Conservation (phyloP, 495 filamentous ascomycete genomes). For the Terfezia boudieri region DNA sequence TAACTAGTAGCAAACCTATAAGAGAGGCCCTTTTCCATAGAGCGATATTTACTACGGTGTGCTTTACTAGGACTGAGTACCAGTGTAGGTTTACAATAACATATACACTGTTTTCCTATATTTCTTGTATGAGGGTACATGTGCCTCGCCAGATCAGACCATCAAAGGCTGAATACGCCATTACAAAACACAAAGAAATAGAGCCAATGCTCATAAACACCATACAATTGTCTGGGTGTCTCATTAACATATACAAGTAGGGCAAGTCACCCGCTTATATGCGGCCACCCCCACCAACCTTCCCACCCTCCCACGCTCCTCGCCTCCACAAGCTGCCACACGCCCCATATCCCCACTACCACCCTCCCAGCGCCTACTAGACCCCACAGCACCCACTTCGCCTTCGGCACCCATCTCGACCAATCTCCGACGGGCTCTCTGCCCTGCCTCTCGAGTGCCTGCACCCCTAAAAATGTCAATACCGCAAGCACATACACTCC, state of each 20-base stretch:
- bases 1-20: not conserved
- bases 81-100: too few relatives aligned
- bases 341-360: not conserved
- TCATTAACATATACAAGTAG: too few relatives aligned
- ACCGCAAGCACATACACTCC: not conserved
- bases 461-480: not conserved
- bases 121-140: too few relatives aligned
- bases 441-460: not conserved
- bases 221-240: too few relatives aligned
- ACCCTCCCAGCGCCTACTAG: not conserved
- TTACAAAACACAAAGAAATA: too few relatives aligned
- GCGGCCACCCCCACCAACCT: not conserved
- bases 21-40: too few relatives aligned
- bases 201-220: too few relatives aligned
- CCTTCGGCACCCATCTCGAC: not conserved
- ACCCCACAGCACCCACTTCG: not conserved
- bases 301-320: not conserved
- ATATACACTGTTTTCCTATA: too few relatives aligned
- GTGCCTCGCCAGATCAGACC: too few relatives aligned
- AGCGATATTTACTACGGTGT: too few relatives aligned
- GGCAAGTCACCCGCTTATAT: not conserved
- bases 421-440: not conserved
- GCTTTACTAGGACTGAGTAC: too few relatives aligned
- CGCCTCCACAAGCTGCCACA: not conserved
- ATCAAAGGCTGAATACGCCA: too few relatives aligned